Base-by-base conservation (phyloP, 2,329 filamentous ascomycete species). In the Pseudopithomyces chartarum region DNA sequence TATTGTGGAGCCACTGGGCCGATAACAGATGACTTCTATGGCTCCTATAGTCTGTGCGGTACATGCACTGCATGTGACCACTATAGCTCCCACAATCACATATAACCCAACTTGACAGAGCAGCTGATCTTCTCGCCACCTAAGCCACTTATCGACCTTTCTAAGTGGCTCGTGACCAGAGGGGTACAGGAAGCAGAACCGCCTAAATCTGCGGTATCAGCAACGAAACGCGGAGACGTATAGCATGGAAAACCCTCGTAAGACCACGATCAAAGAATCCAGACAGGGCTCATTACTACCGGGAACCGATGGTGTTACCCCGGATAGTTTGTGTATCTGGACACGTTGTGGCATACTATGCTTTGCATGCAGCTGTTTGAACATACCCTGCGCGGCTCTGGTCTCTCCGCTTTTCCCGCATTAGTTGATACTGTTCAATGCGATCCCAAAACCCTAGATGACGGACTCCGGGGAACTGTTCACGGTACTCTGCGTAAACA, bases 281-380 rank as follows among this genome's bases (percentile, higher is more conserved):
- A 62, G 60, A 33, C 57, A 49, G 54, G 56, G 38, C 51, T 45
- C 23, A n/a, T 17, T 50, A 58, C 40, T 57, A 50, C 62, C 43
- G 51, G 55, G 53, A 57, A 23, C 51, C 52, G 57, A 54, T 46
- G 46, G 59, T 53, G 54, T 33, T 15, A n/a, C 57, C 57, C 63
- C 58, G 58, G 62, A 64, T 57, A 59, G 54, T 53, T 59, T 61
- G 55, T 54, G 53, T 56, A 53, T 45, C 56, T 59, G 44, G 44
- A 46, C 46, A 58, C 42, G 43, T 45, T 42, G 53, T 56, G 44
- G 52, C 54, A 63, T 62, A 38, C 60, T 62, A 66, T 70, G 66
- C 63, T 60, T 62, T 68, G 65, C 65, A 67, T 66, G 63, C 63
- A 59, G 56, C 45, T 56, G 51, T 52, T 62, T 55, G 52, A 54